Evolutionary conservation across 139 green algal genomes (phyloP), one percentile per base, ranked within the genome.

Genomic region (Astrephomene gubernaculifera): DNA sequence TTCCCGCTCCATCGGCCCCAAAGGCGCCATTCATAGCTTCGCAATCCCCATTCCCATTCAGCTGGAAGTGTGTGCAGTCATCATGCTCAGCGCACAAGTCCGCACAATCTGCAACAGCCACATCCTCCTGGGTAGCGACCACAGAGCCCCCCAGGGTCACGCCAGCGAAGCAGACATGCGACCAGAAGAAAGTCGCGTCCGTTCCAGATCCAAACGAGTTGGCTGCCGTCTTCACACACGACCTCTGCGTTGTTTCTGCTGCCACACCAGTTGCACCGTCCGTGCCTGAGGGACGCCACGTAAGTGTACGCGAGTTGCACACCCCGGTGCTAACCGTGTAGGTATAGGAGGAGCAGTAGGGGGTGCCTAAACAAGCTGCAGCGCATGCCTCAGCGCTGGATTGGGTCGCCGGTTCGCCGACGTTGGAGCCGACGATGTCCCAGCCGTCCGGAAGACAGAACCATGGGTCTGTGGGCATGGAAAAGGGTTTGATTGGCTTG

Each of bases 191-290:
- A 31, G n/a, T 33, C 19, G 57, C n/a, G n/a, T n/a, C n/a, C n/a
- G n/a, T n/a, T n/a, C n/a, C n/a, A n/a, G n/a, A n/a, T n/a, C n/a
- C n/a, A n/a, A n/a, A n/a, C n/a, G n/a, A n/a, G n/a, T n/a, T n/a
- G n/a, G n/a, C n/a, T n/a, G n/a, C 17, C 43, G 70, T 78, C 70
- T 78, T 78, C 43, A 41, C 43, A 43, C 70, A 78, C 27, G 43
- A 25, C 8, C 65, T 35, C 35, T 38, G 65, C 35, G 10, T 8
- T 4, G 65, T 4, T 10, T 72, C 65, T 10, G 57, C 57, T 25
- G 57, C 57, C 5, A 24, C 17, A 5, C 21, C 12, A 19, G 65
- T 29, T 35, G 65, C 9, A 36, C 35, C 65, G 35, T 72, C 35
- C 4, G 65, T 2, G 12, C 65, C 65, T 12, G 65, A n/a, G 12